phyloP scores from a whole-genome alignment of 2,329 filamentous ascomycete genomes.

The Neophaeococcomyces aloes region DNA sequence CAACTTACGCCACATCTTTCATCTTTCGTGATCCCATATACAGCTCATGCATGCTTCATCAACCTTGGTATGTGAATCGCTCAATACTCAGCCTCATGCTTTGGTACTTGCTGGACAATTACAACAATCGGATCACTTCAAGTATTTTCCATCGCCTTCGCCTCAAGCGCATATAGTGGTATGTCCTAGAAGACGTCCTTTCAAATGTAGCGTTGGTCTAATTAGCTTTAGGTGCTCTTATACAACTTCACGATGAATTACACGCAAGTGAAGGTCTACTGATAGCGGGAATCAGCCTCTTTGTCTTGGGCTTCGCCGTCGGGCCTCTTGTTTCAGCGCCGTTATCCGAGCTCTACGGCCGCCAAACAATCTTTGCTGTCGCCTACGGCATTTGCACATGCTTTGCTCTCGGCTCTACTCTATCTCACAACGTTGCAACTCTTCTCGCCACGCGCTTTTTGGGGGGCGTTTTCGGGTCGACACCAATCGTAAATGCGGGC shows the following conservation, averaged over 20 bases:
- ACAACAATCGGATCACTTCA: too few relatives aligned
- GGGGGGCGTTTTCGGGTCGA: conserved; percentile 25
- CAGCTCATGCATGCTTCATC: too few relatives aligned
- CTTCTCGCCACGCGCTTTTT: conserved; percentile 57
- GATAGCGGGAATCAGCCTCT: conserved; percentile 39
- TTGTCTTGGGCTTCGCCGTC: conserved; percentile 45
- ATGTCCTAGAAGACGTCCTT: too few relatives aligned
- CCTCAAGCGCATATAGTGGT: too few relatives aligned
- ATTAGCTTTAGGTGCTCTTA: conserved; percentile 48
- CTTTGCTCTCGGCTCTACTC: conserved; percentile 55
- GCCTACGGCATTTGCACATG: conserved; percentile 53
- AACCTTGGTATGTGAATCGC: too few relatives aligned
- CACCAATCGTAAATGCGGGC: conserved; percentile 58
- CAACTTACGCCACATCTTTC: too few relatives aligned
- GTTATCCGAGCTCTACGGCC: conserved; percentile 23
- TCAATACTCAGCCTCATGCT: too few relatives aligned
- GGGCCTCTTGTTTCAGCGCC: conserved; percentile 47
- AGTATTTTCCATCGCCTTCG: too few relatives aligned
- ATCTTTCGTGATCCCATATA: too few relatives aligned
- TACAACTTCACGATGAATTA: conserved; percentile 41
- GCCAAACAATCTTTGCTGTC: conserved; percentile 39
- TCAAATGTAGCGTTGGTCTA: too few relatives aligned
- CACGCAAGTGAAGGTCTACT: conserved; percentile 36
- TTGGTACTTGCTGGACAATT: too few relatives aligned
- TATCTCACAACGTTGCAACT: conserved; percentile 56